phyloP scores from a whole-genome alignment of 2,329 filamentous ascomycete species.

The Epicoccum nigrum region DNA sequence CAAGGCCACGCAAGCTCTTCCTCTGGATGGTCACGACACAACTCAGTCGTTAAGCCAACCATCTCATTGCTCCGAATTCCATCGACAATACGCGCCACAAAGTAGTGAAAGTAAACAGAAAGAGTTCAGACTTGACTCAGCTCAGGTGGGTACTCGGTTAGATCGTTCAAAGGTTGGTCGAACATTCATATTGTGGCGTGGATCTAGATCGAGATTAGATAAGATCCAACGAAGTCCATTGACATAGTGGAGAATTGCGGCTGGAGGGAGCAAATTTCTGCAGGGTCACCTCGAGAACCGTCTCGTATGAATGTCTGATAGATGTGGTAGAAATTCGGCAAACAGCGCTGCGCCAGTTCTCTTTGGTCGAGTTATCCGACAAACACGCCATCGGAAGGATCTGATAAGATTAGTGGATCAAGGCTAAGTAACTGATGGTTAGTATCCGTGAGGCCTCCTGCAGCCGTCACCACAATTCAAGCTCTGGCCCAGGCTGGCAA shows the following conservation, averaged over 20 bases:
- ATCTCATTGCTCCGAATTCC: no score
- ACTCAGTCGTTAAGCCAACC: no score
- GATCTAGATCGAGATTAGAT: constrained; percentile 29
- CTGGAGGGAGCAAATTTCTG: constrained; percentile 6
- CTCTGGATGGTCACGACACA: no score
- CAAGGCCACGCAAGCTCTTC: constrained; percentile 2
- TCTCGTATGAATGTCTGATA: not conserved
- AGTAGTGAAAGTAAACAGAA: not conserved
- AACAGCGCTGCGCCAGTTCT: not conserved
- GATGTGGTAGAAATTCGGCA: not conserved
- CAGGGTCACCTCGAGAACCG: not conserved
- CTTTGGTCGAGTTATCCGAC: constrained; percentile 4
- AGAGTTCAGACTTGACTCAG: constrained; percentile 1
- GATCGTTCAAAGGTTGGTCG: not conserved
- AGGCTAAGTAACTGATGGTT: constrained; percentile 9
- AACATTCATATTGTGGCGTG: constrained; percentile 9
- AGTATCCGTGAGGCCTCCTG: constrained; percentile 15
- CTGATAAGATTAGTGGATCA: constrained; percentile 24
- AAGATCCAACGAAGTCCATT: constrained; percentile 11
- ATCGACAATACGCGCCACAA: no score
- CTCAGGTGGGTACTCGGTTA: not conserved
- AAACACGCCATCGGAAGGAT: constrained; percentile 14
- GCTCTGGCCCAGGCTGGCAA: constrained; percentile 20
- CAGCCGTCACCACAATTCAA: constrained; percentile 17
- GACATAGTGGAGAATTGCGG: constrained; percentile 1